A percentile compares a stretch with the other conserved stretches of the same genome.
Evolutionary conservation across 257 asterid genomes (phyloP).

Genomic region (Solanum microdontum): DNA sequence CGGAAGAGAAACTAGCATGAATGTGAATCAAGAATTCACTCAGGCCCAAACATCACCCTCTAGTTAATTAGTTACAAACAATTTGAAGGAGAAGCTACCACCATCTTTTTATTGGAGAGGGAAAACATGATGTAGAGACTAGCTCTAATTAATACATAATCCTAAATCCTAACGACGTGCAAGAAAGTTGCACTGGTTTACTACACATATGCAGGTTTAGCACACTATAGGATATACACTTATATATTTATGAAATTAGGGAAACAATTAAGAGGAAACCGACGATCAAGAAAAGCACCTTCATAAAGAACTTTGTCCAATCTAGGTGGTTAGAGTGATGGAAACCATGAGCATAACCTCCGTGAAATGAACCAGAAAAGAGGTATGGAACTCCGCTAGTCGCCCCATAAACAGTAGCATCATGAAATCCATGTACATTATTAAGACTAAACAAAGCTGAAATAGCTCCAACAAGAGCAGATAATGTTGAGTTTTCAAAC

Average conservation of each 20-base stretch:
- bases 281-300: constrained; percentile 36
- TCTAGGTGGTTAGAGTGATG: constrained; percentile 38
- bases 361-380: constrained; percentile 64
- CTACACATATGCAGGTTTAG: constrained; percentile 17
- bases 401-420: constrained; percentile 73
- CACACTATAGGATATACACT: constrained; percentile 25
- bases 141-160: background rate
- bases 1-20: background rate
- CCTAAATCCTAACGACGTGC: background rate
- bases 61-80: background rate
- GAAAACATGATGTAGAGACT: background rate
- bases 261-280: constrained; percentile 35
- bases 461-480: constrained; percentile 46
- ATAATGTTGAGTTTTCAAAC: constrained; percentile 47
- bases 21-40: background rate
- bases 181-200: background rate
- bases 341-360: constrained; percentile 66
- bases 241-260: constrained; percentile 9
- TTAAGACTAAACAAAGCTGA: constrained; percentile 55
- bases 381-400: constrained; percentile 61
- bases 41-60: background rate
- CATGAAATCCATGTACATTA: constrained; percentile 52
- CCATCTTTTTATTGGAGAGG: background rate
- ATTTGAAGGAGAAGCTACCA: background rate
- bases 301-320: constrained; percentile 42